A percentile compares a stretch with the other conserved stretches of the same genome.
Conservation (phyloP, 2,329 filamentous ascomycete genomes). For the Microascus cirrosus region DNA sequence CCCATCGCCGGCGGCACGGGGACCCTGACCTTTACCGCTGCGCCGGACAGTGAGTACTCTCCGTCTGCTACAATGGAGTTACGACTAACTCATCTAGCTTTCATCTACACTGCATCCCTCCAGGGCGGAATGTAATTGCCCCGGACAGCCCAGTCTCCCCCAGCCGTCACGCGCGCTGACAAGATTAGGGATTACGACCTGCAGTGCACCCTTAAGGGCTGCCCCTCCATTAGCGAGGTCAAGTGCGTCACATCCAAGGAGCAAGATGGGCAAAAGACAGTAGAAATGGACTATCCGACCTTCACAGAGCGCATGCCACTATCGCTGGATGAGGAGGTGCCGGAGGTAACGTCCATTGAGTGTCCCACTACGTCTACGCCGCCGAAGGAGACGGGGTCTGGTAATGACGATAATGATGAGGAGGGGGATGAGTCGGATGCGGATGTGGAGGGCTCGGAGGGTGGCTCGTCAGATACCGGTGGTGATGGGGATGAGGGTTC, state of each 20-base stretch:
- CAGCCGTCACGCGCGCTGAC: too few species aligned
- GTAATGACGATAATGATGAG: background rate
- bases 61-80: background rate
- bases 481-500: background rate
- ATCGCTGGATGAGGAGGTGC: background rate
- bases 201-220: background rate
- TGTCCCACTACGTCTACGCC: background rate
- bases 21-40: conserved; percentile 2
- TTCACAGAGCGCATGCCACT: background rate
- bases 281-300: background rate
- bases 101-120: background rate
- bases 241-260: background rate
- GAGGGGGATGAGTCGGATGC: background rate
- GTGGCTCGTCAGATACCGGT: background rate
- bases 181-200: background rate
- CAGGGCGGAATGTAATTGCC: background rate
- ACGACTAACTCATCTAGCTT: background rate
- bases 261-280: background rate
- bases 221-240: background rate
- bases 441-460: background rate
- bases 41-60: background rate
- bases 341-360: background rate
- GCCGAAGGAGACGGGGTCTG: background rate
- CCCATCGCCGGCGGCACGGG: conserved; percentile 4
- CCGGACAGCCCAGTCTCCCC: too few species aligned